phyloP scores from a whole-genome alignment of 768 basidiomycete genomes.

The Holtermannia corniformis region DNA sequence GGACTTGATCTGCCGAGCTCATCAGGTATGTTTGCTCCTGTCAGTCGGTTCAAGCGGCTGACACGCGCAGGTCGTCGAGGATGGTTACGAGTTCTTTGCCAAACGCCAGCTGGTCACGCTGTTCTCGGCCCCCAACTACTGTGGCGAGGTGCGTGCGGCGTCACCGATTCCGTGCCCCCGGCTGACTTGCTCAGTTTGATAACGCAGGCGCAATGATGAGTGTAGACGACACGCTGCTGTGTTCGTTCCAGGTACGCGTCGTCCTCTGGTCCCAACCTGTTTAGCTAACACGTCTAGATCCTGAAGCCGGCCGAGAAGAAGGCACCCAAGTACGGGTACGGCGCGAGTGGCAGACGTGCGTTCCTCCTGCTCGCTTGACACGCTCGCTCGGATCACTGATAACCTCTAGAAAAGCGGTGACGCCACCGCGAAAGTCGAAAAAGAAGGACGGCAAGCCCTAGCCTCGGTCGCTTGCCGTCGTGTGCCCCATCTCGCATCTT shows the following conservation, averaged over 20 bases:
- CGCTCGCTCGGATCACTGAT: constrained; percentile 39
- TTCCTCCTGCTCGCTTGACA: constrained; percentile 73
- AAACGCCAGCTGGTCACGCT: constrained; percentile 93
- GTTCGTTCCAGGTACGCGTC: constrained; percentile 89
- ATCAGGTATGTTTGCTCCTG: constrained; percentile 58
- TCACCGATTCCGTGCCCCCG: background rate
- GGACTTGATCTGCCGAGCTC: constrained; percentile 97
- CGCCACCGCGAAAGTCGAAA: constrained; percentile 94
- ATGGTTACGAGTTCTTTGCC: constrained; percentile 98
- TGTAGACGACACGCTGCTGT: constrained; percentile 91
- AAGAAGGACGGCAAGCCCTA: constrained; percentile 76
- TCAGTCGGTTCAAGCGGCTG: background rate
- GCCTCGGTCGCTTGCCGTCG: too few relatives aligned
- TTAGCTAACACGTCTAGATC: constrained; percentile 51
- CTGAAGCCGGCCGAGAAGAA: constrained; percentile 99
- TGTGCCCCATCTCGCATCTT: too few relatives aligned
- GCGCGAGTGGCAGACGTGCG: constrained; percentile 44
- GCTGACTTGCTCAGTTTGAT: constrained; percentile 61
- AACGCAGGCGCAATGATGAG: constrained; percentile 99
- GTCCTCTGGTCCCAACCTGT: constrained; percentile 2
- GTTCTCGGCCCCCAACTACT: constrained; percentile 73
- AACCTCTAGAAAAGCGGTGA: constrained; percentile 51
- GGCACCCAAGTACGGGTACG: constrained; percentile 52
- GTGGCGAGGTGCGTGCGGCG: constrained; percentile 36
- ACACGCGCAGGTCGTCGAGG: constrained; percentile 73